Percentiles rank a stretch among this genome's conserved stretches.
Conservation (phyloP, 2,329 filamentous ascomycete species). For the Aspergillus awamori region DNA sequence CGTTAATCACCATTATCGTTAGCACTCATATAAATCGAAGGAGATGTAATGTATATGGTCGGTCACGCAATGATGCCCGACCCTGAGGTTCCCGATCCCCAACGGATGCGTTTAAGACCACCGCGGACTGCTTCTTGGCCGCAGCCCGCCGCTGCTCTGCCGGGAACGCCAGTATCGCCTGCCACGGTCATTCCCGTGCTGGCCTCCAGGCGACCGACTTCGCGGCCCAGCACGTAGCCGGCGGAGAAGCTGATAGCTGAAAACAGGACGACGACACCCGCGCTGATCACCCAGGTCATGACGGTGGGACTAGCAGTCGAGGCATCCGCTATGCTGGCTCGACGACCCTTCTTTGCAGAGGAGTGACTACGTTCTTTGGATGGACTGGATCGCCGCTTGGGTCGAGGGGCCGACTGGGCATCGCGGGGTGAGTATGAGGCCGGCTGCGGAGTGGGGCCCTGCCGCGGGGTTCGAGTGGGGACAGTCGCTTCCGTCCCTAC, state of each 20-base stretch:
- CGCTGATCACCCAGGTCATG: slow-evolving; percentile 67
- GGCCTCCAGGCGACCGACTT: slow-evolving; percentile 59
- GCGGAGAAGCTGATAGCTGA: slow-evolving; percentile 67
- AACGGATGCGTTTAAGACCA: slow-evolving; percentile 47
- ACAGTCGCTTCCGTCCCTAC: slow-evolving; percentile 11
- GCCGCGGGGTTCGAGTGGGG: slow-evolving; percentile 21
- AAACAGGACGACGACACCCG: slow-evolving; percentile 65
- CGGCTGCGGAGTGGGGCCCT: slow-evolving; percentile 28
- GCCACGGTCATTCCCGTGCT: slow-evolving; percentile 33
- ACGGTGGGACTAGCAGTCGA: slow-evolving; percentile 58
- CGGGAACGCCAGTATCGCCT: slow-evolving; percentile 31
- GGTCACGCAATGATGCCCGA: slow-evolving; percentile 42
- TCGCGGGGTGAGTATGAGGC: slow-evolving; percentile 16
- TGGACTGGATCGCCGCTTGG: slow-evolving; percentile 37
- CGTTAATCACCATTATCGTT: neutral
- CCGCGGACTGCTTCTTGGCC: slow-evolving; percentile 51
- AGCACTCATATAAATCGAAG: neutral
- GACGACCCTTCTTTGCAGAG: slow-evolving; percentile 40
- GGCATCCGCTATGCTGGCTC: slow-evolving; percentile 33
- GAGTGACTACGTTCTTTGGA: slow-evolving; percentile 45
- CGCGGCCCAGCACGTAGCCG: slow-evolving; percentile 64
- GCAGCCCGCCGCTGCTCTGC: slow-evolving; percentile 42
- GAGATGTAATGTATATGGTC: neutral
- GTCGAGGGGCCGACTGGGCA: slow-evolving; percentile 11
- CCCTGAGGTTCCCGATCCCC: slow-evolving; percentile 42